phyloP scores from a whole-genome alignment of 2,329 filamentous ascomycete species.

The Penicillium brevicompactum region DNA sequence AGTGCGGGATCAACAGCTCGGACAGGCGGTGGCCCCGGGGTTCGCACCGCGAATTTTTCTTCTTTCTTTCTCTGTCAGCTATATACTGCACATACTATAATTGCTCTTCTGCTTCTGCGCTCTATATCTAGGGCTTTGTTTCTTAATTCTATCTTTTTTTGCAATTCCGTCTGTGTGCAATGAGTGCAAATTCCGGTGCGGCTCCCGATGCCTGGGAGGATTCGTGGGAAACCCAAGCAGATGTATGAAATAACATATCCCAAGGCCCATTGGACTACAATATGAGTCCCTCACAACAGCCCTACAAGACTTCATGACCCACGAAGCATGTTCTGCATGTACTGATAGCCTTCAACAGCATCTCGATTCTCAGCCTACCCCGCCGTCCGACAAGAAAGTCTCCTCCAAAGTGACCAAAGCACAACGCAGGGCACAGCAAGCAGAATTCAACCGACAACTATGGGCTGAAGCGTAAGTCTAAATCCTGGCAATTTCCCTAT shows the following conservation, averaged over 20 bases:
- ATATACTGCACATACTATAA: conserved; percentile 18
- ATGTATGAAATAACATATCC: conserved; percentile 51
- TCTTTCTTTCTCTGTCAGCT: conserved; percentile 12
- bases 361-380: conserved; percentile 41
- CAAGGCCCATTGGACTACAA: background rate
- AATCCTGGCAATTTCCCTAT: background rate
- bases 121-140: background rate
- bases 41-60: conserved; percentile 23
- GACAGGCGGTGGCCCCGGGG: conserved; percentile 24
- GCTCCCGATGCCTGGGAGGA: conserved; percentile 86
- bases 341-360: conserved; percentile 33
- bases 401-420: conserved; percentile 67
- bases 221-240: conserved; percentile 81
- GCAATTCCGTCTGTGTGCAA: conserved; percentile 21
- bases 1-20: conserved; percentile 16
- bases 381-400: conserved; percentile 47
- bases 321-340: conserved; percentile 1
- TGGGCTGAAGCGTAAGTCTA: conserved; percentile 79
- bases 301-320: background rate
- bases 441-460: conserved; percentile 78
- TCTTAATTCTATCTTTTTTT: background rate
- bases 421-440: conserved; percentile 77
- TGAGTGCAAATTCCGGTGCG: conserved; percentile 52
- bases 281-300: background rate
- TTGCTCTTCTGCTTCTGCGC: background rate